Conservation (phyloP, 1,284 basidiomycete genomes). For the Sanguinoderma infundibulare region DNA sequence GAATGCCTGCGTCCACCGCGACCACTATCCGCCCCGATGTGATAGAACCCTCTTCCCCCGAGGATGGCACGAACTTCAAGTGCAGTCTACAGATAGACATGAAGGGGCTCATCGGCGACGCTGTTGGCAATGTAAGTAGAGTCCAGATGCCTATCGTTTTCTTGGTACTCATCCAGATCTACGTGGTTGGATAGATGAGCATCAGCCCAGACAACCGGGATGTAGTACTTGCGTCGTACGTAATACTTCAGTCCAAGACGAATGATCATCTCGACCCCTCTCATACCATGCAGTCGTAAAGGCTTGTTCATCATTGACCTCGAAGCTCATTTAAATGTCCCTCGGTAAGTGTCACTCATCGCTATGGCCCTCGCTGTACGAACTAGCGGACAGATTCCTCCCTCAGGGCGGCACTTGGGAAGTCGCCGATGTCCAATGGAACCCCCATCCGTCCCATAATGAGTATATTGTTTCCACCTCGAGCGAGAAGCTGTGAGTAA, state of each 20-base stretch:
- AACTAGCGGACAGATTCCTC: slow-evolving; percentile 77
- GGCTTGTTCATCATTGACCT: slow-evolving; percentile 98
- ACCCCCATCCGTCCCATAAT: slow-evolving; percentile 83
- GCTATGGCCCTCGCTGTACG: slow-evolving; percentile 48
- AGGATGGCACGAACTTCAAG: slow-evolving; percentile 53
- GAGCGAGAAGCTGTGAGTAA: slow-evolving; percentile 83
- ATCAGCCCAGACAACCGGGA: slow-evolving; percentile 82
- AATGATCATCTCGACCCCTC: background rate
- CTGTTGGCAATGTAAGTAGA: slow-evolving; percentile 73
- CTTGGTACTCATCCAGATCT: background rate
- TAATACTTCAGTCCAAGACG: slow-evolving; percentile 6
- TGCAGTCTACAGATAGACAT: slow-evolving; percentile 73
- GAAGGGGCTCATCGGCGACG: slow-evolving; percentile 78
- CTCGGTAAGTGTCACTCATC: slow-evolving; percentile 60
- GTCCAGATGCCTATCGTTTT: background rate
- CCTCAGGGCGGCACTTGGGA: slow-evolving; percentile 98
- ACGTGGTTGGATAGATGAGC: slow-evolving; percentile 62
- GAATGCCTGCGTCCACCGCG: slow-evolving; percentile 21
- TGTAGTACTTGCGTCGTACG: slow-evolving; percentile 80
- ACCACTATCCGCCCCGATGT: slow-evolving; percentile 22
- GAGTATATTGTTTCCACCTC: slow-evolving; percentile 96
- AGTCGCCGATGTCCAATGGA: slow-evolving; percentile 97
- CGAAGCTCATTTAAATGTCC: slow-evolving; percentile 84
- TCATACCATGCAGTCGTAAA: slow-evolving; percentile 62
- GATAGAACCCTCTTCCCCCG: slow-evolving; percentile 16